A percentile compares a stretch with the other conserved stretches of the same genome.
Conservation (phyloP, 768 basidiomycete genomes). For the Tricholoma flavovirens region DNA sequence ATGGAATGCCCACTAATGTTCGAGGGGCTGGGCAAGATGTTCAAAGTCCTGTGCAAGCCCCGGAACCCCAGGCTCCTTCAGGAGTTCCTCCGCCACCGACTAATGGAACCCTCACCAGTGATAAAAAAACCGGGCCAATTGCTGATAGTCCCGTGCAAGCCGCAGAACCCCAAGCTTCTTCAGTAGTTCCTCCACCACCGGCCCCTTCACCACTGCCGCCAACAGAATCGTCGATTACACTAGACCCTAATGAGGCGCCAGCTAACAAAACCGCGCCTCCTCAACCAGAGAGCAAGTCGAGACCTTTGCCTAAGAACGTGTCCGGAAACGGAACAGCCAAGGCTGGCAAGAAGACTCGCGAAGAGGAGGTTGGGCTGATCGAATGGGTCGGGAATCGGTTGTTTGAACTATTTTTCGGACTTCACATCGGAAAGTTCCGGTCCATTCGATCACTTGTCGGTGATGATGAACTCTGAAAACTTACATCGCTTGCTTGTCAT, state of each 20-base stretch:
- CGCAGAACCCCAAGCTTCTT: not conserved
- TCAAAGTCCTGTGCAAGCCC: no score
- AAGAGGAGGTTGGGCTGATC: not conserved
- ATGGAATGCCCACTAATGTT: no score
- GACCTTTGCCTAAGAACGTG: no score
- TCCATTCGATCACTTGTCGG: not conserved
- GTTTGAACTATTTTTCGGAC: not conserved
- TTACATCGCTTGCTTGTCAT: not conserved
- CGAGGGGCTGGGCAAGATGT: no score
- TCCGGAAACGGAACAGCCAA: not conserved
- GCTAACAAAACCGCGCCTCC: not conserved
- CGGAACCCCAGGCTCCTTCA: not conserved
- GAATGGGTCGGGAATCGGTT: not conserved
- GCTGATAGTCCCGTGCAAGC: not conserved
- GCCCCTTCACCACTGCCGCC: not conserved
- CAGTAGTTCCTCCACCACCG: not conserved
- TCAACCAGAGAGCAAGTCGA: not conserved
- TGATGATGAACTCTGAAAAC: no score
- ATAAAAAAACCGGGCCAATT: no score
- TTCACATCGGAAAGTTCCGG: not conserved
- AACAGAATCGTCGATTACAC: not conserved
- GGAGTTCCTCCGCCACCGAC: not conserved
- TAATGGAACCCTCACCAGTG: no score
- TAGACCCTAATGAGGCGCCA: not conserved
- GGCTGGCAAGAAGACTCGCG: not conserved